phyloP scores from a whole-genome alignment of 1,139 yeast genomes.

The Blastobotrys elegans region DNA sequence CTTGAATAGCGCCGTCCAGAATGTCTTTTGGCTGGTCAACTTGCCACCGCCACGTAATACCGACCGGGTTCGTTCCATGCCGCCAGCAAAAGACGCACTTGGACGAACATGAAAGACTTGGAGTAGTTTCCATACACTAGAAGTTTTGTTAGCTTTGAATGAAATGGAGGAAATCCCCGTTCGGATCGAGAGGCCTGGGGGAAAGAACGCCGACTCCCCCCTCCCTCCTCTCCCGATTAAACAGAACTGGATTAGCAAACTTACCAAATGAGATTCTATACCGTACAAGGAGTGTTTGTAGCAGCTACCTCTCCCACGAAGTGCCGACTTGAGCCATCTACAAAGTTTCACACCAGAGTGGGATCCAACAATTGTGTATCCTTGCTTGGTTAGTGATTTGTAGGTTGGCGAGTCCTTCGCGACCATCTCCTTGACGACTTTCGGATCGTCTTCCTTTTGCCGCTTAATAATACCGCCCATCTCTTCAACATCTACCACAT shows the following conservation, averaged over 20 bases:
- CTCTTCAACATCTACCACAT: slow-evolving; percentile 77
- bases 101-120: slow-evolving; percentile 87
- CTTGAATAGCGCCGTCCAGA: slow-evolving; percentile 77
- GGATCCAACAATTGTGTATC: slow-evolving; percentile 87
- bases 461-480: slow-evolving; percentile 59
- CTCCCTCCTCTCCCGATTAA: too few species aligned
- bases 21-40: slow-evolving; percentile 84
- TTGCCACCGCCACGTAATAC: slow-evolving; percentile 96
- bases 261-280: slow-evolving; percentile 70
- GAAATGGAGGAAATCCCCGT: too few species aligned
- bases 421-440: slow-evolving; percentile 72
- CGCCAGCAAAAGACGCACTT: slow-evolving; percentile 98
- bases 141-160: too few species aligned
- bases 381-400: slow-evolving; percentile 85
- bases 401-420: slow-evolving; percentile 85
- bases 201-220: too few species aligned
- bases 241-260: too few species aligned
- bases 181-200: too few species aligned
- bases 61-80: slow-evolving; percentile 96
- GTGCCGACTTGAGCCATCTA: slow-evolving; percentile 93
- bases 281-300: slow-evolving; percentile 92
- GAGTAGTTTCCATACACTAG: slow-evolving; percentile 96
- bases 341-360: slow-evolving; percentile 95
- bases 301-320: slow-evolving; percentile 92
- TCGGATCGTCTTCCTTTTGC: slow-evolving; percentile 21